A percentile compares a stretch with the other conserved stretches of the same genome.
Evolutionary conservation across 1,284 basidiomycete genomes (phyloP).

Genomic region (Ustilago tritici): DNA sequence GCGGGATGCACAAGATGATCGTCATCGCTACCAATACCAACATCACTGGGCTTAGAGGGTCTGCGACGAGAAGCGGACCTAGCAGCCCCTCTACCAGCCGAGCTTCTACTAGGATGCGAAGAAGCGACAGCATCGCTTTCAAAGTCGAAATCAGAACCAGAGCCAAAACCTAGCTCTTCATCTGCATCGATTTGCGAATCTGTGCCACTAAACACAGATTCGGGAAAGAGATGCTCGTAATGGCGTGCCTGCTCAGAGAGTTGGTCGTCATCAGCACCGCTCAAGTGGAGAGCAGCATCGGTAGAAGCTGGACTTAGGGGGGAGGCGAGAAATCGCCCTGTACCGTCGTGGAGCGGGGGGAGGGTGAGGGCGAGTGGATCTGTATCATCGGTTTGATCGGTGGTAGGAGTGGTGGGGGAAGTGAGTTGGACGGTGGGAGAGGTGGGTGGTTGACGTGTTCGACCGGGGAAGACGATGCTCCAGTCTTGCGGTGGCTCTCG

Average conservation of each 20-base stretch:
- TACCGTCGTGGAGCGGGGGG: conserved; percentile 47
- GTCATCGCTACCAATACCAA: conserved; percentile 34
- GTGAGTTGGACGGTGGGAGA: conserved; percentile 9
- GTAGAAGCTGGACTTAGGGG: conserved; percentile 38
- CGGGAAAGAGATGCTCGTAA: conserved; percentile 33
- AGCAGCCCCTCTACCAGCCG: conserved; percentile 12
- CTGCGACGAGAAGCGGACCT: conserved; percentile 21
- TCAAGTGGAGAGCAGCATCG: conserved; percentile 17
- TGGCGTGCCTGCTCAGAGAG: conserved; percentile 22
- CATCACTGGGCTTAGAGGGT: conserved; percentile 30
- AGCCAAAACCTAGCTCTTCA: conserved; percentile 50
- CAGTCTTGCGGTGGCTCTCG: conserved; percentile 35
- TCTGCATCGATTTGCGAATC: conserved; percentile 48
- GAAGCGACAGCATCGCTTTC: conserved; percentile 47
- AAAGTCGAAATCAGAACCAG: conserved; percentile 51
- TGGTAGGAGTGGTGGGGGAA: neutral
- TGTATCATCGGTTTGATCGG: conserved; percentile 19
- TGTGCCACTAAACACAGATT: conserved; percentile 38
- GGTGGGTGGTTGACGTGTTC: conserved; percentile 23
- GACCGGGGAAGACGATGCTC: conserved; percentile 52
- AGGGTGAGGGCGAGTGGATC: conserved; percentile 37
- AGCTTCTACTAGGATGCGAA: conserved; percentile 38
- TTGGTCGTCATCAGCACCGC: conserved; percentile 25
- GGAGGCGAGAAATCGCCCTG: conserved; percentile 43
- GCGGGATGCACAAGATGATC: conserved; percentile 10